Evolutionary conservation across 257 asterid species (phyloP).

Genomic region (Solanum dulcamara): DNA sequence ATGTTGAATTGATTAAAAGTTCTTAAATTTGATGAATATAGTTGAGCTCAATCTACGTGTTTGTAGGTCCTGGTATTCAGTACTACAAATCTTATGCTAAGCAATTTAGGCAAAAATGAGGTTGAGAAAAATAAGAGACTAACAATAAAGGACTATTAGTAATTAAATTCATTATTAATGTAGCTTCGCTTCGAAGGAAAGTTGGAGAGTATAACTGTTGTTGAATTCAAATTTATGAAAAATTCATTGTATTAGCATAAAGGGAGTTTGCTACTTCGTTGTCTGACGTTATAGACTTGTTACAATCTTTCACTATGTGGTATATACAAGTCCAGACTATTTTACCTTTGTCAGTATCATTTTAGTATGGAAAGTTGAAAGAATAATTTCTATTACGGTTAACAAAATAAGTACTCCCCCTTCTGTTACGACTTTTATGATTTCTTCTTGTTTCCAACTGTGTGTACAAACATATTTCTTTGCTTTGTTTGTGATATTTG

Average conservation of each 20-base stretch:
- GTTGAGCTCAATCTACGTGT: neutral
- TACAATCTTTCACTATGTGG: neutral
- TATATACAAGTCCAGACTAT: neutral
- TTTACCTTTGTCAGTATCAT: neutral
- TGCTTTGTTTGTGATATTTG: neutral
- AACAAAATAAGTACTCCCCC: neutral
- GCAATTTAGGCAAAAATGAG: neutral
- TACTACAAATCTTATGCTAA: neutral
- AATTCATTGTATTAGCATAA: neutral
- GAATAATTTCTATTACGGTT: neutral
- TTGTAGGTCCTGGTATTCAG: neutral
- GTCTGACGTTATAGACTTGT: neutral
- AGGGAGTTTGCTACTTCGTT: neutral
- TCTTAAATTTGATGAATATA: neutral
- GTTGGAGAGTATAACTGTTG: neutral
- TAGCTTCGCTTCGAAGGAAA: neutral
- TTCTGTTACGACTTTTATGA: neutral
- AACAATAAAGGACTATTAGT: neutral
- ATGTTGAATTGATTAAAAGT: neutral
- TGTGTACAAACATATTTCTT: neutral
- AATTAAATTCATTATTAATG: neutral
- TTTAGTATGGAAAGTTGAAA: neutral
- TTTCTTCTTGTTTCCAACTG: neutral
- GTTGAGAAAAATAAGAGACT: neutral
- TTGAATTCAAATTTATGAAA: neutral